Evolutionary conservation across 352 stramenopile genomes (phyloP), one percentile per base, ranked within the genome.

Genomic region (Phytophthora litchii): DNA sequence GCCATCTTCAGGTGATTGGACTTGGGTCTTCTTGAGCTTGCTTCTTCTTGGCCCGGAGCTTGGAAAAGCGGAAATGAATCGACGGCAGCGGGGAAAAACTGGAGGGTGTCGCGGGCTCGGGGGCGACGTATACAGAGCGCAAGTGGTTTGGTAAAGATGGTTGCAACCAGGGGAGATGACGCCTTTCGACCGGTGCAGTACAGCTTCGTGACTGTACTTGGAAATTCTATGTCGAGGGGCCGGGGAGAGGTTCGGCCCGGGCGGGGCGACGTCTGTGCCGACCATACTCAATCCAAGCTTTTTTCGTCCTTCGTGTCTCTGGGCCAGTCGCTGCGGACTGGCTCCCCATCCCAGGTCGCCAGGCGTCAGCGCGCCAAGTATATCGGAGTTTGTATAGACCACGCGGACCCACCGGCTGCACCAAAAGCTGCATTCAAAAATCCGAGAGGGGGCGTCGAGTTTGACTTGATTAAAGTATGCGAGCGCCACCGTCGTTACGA

Each of bases 1-100:
- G 95, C 94, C 91, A 98, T 97, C 23, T 74, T 34, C 12, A n/a
- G n/a, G 25, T 4, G 25, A 3, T 51, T 45, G 50, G 23, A 14
- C 12, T n/a, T n/a, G 21, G 16, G 31, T 34, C 11, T n/a, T 51
- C 34, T 29, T 1, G 13, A 23, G 21, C 10, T 38, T 65, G 21
- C 16, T 54, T 48, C 29, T 64, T 63, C 36, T 60, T 68, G 54
- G 41, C 29, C 32, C 21, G 58, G 55, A 60, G 65, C 42, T 55
- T 68, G 64, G 51, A 76, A 83, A 83, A 80, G 46, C 47, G 53
- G 66, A 76, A 86, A 76, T 77, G 70, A 71, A 62, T 60, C 27
- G 25, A 34, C 16, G 16, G 29, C 29, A 34, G 4, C 27, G 25
- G 14, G 32, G 50, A 47, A 53, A 34, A 44, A 35, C 12, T n/a